Evolutionary conservation across 139 green algal species (phyloP).

Genomic region (Auxenochlorella pyrenoidosa): DNA sequence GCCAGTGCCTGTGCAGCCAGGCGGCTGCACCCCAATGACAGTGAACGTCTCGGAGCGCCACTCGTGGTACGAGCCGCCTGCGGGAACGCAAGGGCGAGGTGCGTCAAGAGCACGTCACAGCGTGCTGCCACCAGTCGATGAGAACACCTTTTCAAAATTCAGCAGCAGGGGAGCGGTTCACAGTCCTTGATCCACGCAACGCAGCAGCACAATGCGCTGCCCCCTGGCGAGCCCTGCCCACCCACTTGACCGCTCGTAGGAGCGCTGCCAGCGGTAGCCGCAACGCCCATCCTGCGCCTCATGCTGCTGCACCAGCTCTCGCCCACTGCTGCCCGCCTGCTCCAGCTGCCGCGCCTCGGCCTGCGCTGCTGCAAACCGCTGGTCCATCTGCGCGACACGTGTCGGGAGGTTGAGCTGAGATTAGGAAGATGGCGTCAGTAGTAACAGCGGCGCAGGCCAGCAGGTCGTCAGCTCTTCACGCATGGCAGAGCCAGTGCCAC

Average conservation of each 20-base stretch:
- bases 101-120: neutral
- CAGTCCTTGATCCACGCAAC: too few relatives aligned
- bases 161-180: too few relatives aligned
- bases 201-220: too few relatives aligned
- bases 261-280: constrained; percentile 29
- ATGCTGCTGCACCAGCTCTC: neutral
- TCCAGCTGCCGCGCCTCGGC: neutral
- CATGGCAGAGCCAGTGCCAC: too few relatives aligned
- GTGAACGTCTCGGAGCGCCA: constrained; percentile 11
- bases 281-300: neutral
- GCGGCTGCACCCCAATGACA: constrained; percentile 7
- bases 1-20: neutral
- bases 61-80: constrained; percentile 10
- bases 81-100: neutral
- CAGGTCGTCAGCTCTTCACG: too few relatives aligned
- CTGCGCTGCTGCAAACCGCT: constrained; percentile 17
- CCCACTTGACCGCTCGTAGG: neutral
- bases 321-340: neutral
- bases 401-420: neutral
- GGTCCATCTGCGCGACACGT: neutral
- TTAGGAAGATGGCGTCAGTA: neutral
- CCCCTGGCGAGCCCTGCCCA: neutral
- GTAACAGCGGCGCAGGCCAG: too few relatives aligned
- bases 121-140: neutral
- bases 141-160: too few relatives aligned